These are phyloP conservation scores for Chaetoceros tenuissimus DNA, from an alignment of 108 stramenopile species.

Conservation along the genomic window DNA sequence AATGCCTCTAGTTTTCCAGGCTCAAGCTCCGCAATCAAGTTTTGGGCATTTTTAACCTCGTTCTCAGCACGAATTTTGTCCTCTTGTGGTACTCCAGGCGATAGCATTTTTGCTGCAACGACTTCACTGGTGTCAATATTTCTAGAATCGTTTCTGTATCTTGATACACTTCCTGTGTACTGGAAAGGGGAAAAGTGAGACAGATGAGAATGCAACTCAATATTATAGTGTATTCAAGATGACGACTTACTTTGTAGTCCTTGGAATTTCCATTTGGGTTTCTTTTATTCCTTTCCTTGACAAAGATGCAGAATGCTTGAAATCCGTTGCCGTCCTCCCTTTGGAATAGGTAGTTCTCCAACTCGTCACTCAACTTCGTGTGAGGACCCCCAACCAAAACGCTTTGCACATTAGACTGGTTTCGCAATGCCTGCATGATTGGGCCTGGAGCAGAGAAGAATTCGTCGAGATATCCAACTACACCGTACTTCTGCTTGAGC, in stretches of 20 bases:
- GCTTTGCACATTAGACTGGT: constrained; percentile 43
- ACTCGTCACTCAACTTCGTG: constrained; percentile 36
- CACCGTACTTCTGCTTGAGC: constrained; percentile 56
- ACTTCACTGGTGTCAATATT: constrained; percentile 30
- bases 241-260: constrained; percentile 18
- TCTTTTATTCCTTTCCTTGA: too few species aligned
- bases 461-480: constrained; percentile 77
- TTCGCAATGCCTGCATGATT: constrained; percentile 63
- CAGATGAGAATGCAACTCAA: constrained; percentile 15
- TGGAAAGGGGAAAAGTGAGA: constrained; percentile 13
- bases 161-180: constrained; percentile 40
- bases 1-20: constrained; percentile 26
- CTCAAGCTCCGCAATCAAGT: constrained; percentile 19
- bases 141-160: constrained; percentile 27
- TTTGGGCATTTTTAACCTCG: constrained; percentile 21
- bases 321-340: constrained; percentile 16
- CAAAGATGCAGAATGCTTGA: constrained; percentile 24
- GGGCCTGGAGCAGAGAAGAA: constrained; percentile 47
- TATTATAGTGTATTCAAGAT: too few species aligned
- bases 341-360: constrained; percentile 35
- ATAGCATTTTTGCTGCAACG: constrained; percentile 28
- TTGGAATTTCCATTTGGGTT: too few species aligned
- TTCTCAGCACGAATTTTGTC: constrained; percentile 30
- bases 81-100: constrained; percentile 46
- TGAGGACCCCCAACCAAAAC: constrained; percentile 66